Base-by-base conservation (phyloP, 2,329 filamentous ascomycete genomes). In the Fusarium zealandicum region DNA sequence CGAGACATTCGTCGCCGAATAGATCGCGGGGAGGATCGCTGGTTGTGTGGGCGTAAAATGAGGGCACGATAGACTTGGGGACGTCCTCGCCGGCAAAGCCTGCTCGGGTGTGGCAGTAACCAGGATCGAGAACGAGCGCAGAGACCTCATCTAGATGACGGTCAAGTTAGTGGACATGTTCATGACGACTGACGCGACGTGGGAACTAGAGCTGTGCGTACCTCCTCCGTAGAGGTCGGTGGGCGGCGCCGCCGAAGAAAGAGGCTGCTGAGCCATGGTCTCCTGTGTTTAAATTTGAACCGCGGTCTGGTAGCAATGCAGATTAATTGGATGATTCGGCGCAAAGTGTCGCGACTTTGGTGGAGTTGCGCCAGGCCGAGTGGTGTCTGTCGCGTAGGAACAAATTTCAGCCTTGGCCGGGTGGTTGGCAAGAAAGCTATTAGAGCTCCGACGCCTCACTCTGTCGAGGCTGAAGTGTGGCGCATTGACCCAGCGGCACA, bases 11-110 rank as follows among this genome's bases (percentile, higher is more conserved):
- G 72, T 99, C 96, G 76, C 95, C 95, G 69, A 93, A 98, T 54
- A 95, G 80, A 51, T 86, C 80, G 66, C 76, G 78, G 42, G 82
- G 80, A 14, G 69, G 63, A 48, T 76, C 73, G 63, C 67, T 68
- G 59, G 73, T 81, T 48, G 82, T 69, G 69, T 82, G 78, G 48
- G 90, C 93, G 77, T 99, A 99, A 78, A 90, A 92, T 37, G 92
- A 95, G 22, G 93, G 93, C 53, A 96, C 83, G 51, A 98, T 87
- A 25, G 91, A 92, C 79, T 98, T 98, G 66, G 95, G 95, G 1
- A 92, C 89, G 77, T 99, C 95, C 83, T 99, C 96, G 71, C 96
- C 95, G 11, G 96, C 96, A 71, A 98, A 99, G 53, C 95, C 95
- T 55, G 93, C 95, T 76, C 96, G 92, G 33, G 90, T 93, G 65